These are phyloP conservation scores for Neoarthrinium moseri DNA, from an alignment of 2,329 filamentous ascomycete genomes.

Conservation along the genomic window DNA sequence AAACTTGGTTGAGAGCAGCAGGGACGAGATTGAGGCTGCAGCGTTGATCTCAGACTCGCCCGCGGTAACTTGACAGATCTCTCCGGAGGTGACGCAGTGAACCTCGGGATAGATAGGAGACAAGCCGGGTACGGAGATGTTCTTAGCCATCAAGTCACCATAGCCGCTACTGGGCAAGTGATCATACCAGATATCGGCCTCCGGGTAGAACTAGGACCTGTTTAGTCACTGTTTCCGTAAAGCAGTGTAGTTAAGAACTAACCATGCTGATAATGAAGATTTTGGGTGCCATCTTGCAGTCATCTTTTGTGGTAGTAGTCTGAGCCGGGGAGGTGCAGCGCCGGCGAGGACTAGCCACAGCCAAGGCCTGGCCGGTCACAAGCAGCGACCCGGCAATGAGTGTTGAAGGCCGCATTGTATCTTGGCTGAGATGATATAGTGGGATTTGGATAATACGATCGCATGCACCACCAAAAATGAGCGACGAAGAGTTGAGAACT, in stretches of 20 bases:
- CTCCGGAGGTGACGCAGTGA: conserved; percentile 59
- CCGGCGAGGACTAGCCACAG: conserved; percentile 1
- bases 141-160: conserved; percentile 6
- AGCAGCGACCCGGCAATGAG: conserved; percentile 3
- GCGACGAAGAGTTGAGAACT: no score
- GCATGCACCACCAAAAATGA: no score
- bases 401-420: conserved; percentile 1
- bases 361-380: conserved; percentile 1
- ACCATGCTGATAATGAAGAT: conserved; percentile 10
- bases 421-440: no score
- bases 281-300: conserved; percentile 2
- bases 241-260: neutral
- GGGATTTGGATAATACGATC: no score
- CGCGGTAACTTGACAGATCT: conserved; percentile 67
- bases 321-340: conserved; percentile 1
- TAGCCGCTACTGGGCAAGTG: conserved; percentile 8
- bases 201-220: conserved; percentile 3
- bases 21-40: conserved; percentile 61
- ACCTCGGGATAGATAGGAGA: conserved; percentile 51
- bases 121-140: conserved; percentile 6
- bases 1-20: conserved; percentile 61
- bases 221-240: neutral
- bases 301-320: neutral
- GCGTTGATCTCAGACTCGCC: conserved; percentile 76
- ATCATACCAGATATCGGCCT: conserved; percentile 9